Conservation (phyloP, 2,329 filamentous ascomycete species). For the Colletotrichum godetiae region DNA sequence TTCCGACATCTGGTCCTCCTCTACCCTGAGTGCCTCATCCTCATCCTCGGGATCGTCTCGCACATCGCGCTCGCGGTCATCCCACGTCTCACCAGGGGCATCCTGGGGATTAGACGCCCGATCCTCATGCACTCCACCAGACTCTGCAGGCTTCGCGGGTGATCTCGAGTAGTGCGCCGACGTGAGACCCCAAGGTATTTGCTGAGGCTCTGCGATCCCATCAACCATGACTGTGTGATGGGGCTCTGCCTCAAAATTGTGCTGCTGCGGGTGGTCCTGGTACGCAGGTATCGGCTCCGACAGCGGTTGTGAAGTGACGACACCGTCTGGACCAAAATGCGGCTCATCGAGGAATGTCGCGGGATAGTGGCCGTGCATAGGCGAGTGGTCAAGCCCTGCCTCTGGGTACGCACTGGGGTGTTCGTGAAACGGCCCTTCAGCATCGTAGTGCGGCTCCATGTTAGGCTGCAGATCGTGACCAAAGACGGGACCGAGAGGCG, state of each 20-base stretch:
- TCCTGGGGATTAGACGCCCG: neutral
- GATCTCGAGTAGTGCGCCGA: slow-evolving; percentile 6
- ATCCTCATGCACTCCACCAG: neutral
- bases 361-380: slow-evolving; percentile 16
- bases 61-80: neutral
- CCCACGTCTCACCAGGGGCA: slow-evolving; percentile 8
- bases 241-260: neutral
- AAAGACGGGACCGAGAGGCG: slow-evolving; percentile 13
- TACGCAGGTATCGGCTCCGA: slow-evolving; percentile 7
- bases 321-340: slow-evolving; percentile 7
- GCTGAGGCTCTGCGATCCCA: slow-evolving; percentile 27
- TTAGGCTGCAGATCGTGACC: slow-evolving; percentile 1
- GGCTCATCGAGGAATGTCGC: slow-evolving; percentile 19
- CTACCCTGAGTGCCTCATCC: slow-evolving; percentile 8
- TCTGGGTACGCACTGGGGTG: slow-evolving; percentile 22
- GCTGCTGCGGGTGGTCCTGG: slow-evolving; percentile 9
- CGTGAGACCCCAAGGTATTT: slow-evolving; percentile 30
- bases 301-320: neutral
- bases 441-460: slow-evolving; percentile 16
- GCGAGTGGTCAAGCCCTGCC: slow-evolving; percentile 14
- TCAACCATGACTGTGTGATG: slow-evolving; percentile 23
- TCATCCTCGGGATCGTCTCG: slow-evolving; percentile 7
- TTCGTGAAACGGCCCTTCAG: slow-evolving; percentile 8
- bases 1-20: slow-evolving; percentile 23
- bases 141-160: neutral